These are phyloP conservation scores for Marasmius sp. DNA, from an alignment of 1,284 basidiomycete species.

Conservation along the genomic window DNA sequence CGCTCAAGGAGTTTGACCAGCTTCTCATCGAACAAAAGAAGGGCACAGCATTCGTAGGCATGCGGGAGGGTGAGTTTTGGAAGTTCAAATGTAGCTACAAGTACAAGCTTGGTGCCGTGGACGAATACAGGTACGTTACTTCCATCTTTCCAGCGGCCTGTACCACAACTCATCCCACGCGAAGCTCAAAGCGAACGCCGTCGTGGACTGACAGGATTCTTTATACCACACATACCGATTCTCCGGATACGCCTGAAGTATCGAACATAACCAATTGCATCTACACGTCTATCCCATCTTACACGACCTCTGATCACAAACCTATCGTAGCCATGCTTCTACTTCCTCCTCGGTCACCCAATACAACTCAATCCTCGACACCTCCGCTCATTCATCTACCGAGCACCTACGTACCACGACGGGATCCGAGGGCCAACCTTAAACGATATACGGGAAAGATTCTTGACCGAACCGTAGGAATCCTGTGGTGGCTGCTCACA, in stretches of 20 bases:
- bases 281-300: constrained; percentile 76
- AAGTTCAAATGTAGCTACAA: constrained; percentile 90
- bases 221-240: constrained; percentile 80
- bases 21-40: constrained; percentile 63
- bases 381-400: constrained; percentile 53
- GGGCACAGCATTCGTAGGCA: constrained; percentile 65
- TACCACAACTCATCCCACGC: constrained; percentile 5
- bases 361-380: constrained; percentile 19
- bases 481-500: constrained; percentile 72
- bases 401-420: constrained; percentile 43
- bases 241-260: constrained; percentile 46
- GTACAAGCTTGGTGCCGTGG: constrained; percentile 75
- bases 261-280: constrained; percentile 63
- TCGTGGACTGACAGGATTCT: constrained; percentile 96
- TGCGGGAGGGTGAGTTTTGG: constrained; percentile 84
- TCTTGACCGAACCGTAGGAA: constrained; percentile 74
- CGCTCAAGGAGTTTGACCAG: constrained; percentile 79
- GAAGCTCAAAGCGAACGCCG: constrained; percentile 73
- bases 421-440: constrained; percentile 49
- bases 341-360: constrained; percentile 42
- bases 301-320: constrained; percentile 80
- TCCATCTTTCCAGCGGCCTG: constrained; percentile 1
- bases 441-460: constrained; percentile 65
- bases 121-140: constrained; percentile 67
- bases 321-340: constrained; percentile 64